Conservation (phyloP, 257 asterid species). For the Solanum habrochaites region DNA sequence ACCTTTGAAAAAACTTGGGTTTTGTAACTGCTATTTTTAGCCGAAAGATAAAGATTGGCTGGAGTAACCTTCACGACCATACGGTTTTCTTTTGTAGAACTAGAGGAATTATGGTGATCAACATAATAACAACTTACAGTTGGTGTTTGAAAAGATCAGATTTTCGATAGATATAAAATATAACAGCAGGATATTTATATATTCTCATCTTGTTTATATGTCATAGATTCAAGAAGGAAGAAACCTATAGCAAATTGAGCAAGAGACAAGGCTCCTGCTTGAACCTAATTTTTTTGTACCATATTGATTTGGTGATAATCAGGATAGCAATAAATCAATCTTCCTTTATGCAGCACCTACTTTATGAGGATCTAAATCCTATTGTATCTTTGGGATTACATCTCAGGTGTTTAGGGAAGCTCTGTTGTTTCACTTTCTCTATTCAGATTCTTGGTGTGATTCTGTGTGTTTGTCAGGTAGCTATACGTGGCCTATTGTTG, state of each 20-base stretch:
- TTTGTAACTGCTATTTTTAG: neutral
- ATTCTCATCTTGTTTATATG: neutral
- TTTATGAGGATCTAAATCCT: neutral
- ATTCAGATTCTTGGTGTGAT: constrained; percentile 1
- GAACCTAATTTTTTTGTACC: neutral
- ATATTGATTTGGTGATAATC: neutral
- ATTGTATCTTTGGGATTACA: constrained; percentile 1
- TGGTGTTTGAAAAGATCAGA: neutral
- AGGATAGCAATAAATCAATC: neutral
- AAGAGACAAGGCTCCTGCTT: neutral
- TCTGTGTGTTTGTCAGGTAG: constrained; percentile 33
- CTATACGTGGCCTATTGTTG: constrained; percentile 55
- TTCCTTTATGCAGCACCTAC: neutral
- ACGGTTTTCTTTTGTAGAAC: neutral
- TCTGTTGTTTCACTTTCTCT: neutral
- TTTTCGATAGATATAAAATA: neutral
- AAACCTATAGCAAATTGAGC: neutral
- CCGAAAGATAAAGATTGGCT: neutral
- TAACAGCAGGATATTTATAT: neutral
- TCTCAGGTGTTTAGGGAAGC: neutral
- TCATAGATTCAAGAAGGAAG: neutral
- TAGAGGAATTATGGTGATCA: neutral
- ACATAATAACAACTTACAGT: neutral
- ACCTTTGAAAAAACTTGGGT: neutral
- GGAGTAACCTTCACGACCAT: neutral